Evolutionary conservation across 345 rosid genomes (phyloP).

Genomic region (Citrus medica): DNA sequence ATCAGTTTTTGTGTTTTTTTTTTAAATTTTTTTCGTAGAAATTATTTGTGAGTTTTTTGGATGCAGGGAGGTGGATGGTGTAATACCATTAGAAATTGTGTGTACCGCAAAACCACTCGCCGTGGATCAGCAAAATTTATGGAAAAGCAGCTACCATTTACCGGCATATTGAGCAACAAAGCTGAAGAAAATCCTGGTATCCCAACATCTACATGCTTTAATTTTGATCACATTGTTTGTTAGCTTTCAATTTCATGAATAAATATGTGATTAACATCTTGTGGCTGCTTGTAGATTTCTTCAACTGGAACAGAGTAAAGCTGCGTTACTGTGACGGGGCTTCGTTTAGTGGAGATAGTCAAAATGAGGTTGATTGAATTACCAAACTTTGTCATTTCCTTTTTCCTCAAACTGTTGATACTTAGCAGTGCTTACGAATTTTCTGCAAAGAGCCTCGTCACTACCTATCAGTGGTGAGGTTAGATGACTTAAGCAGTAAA

Average conservation of each 20-base stretch:
- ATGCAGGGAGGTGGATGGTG: conserved; percentile 97
- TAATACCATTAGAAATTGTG: conserved; percentile 50
- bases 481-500: background rate
- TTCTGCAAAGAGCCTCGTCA: background rate
- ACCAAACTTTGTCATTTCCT: background rate
- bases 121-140: conserved; percentile 78
- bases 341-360: conserved; percentile 72
- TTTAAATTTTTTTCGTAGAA: background rate
- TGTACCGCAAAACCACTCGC: conserved; percentile 67
- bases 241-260: background rate
- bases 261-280: background rate
- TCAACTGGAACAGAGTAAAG: conserved; percentile 89
- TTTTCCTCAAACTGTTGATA: background rate
- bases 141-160: conserved; percentile 68
- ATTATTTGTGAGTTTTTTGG: background rate
- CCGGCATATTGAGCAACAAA: conserved; percentile 76
- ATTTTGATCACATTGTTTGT: background rate
- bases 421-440: background rate
- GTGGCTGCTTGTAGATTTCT: conserved; percentile 56
- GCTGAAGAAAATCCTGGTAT: conserved; percentile 82
- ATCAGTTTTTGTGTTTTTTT: background rate
- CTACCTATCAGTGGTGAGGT: background rate
- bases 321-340: conserved; percentile 95
- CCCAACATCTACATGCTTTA: conserved; percentile 2
- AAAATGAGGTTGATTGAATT: conserved; percentile 47